Base-by-base conservation (phyloP, 179 eudicot species). In the Heliamphora pulchella region DNA sequence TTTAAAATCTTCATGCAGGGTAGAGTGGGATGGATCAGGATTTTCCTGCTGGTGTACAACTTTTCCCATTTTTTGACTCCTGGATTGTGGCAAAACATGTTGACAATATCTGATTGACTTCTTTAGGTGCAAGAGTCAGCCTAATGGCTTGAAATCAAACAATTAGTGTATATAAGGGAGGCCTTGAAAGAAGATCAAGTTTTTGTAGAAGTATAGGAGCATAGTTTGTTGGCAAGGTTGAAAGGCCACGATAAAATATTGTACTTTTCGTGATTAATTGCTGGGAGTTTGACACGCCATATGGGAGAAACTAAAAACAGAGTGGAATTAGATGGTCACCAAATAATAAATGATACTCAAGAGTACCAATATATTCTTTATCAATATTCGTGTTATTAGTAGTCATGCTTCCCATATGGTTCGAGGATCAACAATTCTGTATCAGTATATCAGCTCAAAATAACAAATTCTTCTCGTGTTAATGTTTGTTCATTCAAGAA, bases 401-500 rank as follows among this genome's bases (percentile, higher is more conserved):
- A 72, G 59, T 71, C 76, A 72, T 1, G 46, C 78, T 76, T 43
- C 54, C 43, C 61, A 41, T 61, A n/a, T 10, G 46, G 17, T 62
- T 59, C 22, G 48, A 46, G 20, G 18, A n/a, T 62, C 13, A 46
- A 18, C 43, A 76, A 76, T 62, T 65, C 17, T 44, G 46, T 55
- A 1, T 62, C 31, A 7, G 43, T 31, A 44, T 17, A 64, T 17
- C 15, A 61, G 43, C 58, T 4, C 3, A 13, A 46, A 43, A 3
- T 41, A 17, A 14, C 78, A 76, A 4, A 20, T 66, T 67, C 15
- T 67, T 15, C 22, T 54, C 9, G 53, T 67, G 57, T 58, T 15
- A 51, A 31, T 47, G 39, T 58, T 53, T 65, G 3, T 51, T 69
- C 48, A 53, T 65, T 55, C 46, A 41, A 67, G 64, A 17, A 46